phyloP scores from a whole-genome alignment of 2,329 filamentous ascomycete genomes.

The Botryotinia globosa region DNA sequence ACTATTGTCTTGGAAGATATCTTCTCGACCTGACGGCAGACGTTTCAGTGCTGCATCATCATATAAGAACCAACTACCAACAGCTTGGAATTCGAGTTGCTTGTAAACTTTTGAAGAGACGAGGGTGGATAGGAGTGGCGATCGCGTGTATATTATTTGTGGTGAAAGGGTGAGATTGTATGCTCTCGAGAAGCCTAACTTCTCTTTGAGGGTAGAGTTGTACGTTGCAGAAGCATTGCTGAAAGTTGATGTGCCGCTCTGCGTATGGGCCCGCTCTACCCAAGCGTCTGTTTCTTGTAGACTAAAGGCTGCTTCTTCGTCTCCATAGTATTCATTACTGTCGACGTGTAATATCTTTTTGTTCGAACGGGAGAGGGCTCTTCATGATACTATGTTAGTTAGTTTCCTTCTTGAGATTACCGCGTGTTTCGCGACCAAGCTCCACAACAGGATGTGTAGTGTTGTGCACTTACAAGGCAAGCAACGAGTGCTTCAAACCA shows the following conservation, averaged over 20 bases:
- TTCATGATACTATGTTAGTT: conserved; percentile 69
- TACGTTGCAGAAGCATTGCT: conserved; percentile 33
- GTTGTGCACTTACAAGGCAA: conserved; percentile 62
- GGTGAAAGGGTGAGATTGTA: conserved; percentile 85
- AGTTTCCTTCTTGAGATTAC: conserved; percentile 49
- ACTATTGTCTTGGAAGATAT: conserved; percentile 76
- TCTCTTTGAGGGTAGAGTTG: conserved; percentile 30
- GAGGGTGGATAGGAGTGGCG: conserved; percentile 71
- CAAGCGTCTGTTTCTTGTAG: conserved; percentile 78
- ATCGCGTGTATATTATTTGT: conserved; percentile 81
- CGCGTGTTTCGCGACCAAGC: background rate
- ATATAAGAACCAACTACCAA: conserved; percentile 88
- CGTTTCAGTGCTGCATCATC: conserved; percentile 51
- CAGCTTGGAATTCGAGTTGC: conserved; percentile 89
- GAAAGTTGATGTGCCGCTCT: conserved; percentile 34
- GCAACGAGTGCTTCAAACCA: conserved; percentile 72
- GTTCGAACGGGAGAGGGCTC: conserved; percentile 85
- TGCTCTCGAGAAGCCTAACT: conserved; percentile 62
- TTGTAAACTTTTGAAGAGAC: conserved; percentile 87
- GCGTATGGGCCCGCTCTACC: conserved; percentile 49
- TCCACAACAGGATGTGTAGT: conserved; percentile 16
- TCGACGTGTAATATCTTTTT: conserved; percentile 92
- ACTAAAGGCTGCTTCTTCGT: conserved; percentile 79
- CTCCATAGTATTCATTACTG: conserved; percentile 83
- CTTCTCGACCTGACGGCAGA: conserved; percentile 86